phyloP scores from a whole-genome alignment of 2,329 filamentous ascomycete species.

The Zalaria sp. region DNA sequence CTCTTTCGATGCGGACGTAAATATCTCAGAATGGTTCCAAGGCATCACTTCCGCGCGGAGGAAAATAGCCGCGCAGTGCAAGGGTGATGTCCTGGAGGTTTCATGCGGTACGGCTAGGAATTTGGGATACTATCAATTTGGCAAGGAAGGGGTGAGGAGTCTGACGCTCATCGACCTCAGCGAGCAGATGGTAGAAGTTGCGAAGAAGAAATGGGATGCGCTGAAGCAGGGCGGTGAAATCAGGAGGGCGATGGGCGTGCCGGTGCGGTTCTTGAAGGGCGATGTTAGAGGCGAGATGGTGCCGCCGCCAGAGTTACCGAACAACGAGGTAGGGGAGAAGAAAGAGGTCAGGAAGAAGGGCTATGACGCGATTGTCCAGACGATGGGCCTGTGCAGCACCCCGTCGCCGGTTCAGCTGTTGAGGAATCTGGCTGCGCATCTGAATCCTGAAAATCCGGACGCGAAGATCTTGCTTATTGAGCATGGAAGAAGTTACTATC shows the following conservation, averaged over 20 bases:
- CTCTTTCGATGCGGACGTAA: slow-evolving; percentile 33
- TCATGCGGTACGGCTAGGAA: slow-evolving; percentile 36
- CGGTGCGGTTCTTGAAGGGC: slow-evolving; percentile 26
- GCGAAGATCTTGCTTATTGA: slow-evolving; percentile 33
- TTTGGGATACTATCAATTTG: slow-evolving; percentile 27
- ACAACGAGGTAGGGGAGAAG: background rate
- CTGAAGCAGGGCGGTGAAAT: slow-evolving; percentile 14
- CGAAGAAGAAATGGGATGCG: slow-evolving; percentile 33
- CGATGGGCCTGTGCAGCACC: slow-evolving; percentile 38
- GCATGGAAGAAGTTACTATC: slow-evolving; percentile 33
- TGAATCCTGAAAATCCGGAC: slow-evolving; percentile 26
- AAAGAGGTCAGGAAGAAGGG: slow-evolving; percentile 15
- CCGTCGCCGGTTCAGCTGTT: slow-evolving; percentile 29
- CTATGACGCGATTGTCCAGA: slow-evolving; percentile 37
- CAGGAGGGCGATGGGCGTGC: slow-evolving; percentile 2
- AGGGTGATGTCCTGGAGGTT: slow-evolving; percentile 34
- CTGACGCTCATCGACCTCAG: slow-evolving; percentile 34
- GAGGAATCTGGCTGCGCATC: slow-evolving; percentile 25
- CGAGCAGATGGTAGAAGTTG: slow-evolving; percentile 32
- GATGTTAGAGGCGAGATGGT: slow-evolving; percentile 29
- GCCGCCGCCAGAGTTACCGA: slow-evolving; percentile 18
- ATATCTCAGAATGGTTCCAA: slow-evolving; percentile 26
- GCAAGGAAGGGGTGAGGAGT: slow-evolving; percentile 18
- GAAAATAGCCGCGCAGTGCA: slow-evolving; percentile 24
- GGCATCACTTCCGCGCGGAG: slow-evolving; percentile 26